Percentiles rank a stretch among this genome's conserved stretches.
These are phyloP conservation scores for Cenococcum geophilum DNA, from an alignment of 495 filamentous ascomycete genomes.

Conservation along the genomic window DNA sequence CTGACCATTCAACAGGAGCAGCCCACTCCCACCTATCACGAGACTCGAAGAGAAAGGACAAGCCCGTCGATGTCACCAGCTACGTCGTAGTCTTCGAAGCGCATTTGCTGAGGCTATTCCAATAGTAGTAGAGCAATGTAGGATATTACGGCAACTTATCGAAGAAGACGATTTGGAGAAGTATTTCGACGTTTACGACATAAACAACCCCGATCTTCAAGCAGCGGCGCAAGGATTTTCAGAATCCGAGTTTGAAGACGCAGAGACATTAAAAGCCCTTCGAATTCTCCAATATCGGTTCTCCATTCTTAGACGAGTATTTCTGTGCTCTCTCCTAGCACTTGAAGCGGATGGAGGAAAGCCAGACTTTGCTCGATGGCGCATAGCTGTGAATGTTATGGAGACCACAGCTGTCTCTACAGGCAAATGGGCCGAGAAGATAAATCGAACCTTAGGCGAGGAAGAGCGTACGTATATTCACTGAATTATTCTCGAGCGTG, in stretches of 20 bases:
- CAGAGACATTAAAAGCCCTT: constrained; percentile 70
- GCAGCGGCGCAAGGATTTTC: constrained; percentile 57
- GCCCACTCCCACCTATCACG: constrained; percentile 76
- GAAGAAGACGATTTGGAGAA: constrained; percentile 76
- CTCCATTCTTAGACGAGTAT: constrained; percentile 71
- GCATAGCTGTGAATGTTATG: constrained; percentile 70
- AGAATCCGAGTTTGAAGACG: constrained; percentile 60
- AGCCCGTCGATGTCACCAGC: constrained; percentile 65
- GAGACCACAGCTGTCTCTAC: constrained; percentile 54
- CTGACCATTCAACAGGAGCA: constrained; percentile 45
- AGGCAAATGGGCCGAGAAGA: constrained; percentile 46
- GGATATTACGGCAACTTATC: constrained; percentile 61
- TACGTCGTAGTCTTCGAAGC: constrained; percentile 67
- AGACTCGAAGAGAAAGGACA: constrained; percentile 69
- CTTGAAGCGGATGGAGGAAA: constrained; percentile 80
- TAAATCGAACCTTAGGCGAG: constrained; percentile 68
- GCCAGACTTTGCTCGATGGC: constrained; percentile 74
- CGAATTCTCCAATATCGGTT: constrained; percentile 74
- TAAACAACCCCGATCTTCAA: constrained; percentile 68
- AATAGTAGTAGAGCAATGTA: constrained; percentile 60
- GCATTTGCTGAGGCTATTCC: constrained; percentile 63
- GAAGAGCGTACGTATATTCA: constrained; percentile 55
- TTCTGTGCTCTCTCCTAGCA: constrained; percentile 79
- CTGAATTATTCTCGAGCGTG: constrained; percentile 12
- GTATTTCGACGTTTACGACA: constrained; percentile 88